These are phyloP conservation scores for Fusarium mangiferae DNA, from an alignment of 2,329 filamentous ascomycete genomes.

Conservation along the genomic window DNA sequence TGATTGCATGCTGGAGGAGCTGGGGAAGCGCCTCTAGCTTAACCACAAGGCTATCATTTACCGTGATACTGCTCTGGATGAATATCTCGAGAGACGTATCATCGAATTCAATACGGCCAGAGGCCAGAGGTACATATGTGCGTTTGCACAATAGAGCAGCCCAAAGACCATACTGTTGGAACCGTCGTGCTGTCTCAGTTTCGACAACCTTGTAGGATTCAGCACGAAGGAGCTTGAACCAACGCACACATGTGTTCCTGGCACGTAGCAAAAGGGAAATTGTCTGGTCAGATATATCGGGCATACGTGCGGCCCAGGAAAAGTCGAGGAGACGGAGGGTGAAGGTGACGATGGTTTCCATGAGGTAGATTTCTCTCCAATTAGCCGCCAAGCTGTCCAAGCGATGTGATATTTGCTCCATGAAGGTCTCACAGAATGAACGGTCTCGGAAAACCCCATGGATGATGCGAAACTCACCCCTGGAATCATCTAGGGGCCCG, in stretches of 20 bases:
- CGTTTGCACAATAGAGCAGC: constrained; percentile 65
- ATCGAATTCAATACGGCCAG: constrained; percentile 4
- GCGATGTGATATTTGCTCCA: constrained; percentile 56
- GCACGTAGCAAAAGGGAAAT: constrained; percentile 19
- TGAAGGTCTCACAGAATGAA: constrained; percentile 59
- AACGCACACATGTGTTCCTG: constrained; percentile 54
- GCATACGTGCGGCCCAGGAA: constrained; percentile 11
- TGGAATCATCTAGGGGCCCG: constrained; percentile 55
- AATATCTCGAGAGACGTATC: constrained; percentile 21
- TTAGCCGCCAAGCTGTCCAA: constrained; percentile 62
- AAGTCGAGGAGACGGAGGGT: constrained; percentile 52
- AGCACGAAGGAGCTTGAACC: constrained; percentile 59
- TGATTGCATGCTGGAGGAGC: constrained; percentile 30
- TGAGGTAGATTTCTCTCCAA: constrained; percentile 68
- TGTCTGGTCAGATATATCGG: neutral
- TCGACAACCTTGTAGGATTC: constrained; percentile 56
- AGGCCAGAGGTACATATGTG: constrained; percentile 44
- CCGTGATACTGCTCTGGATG: constrained; percentile 39
- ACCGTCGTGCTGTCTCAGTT: constrained; percentile 49
- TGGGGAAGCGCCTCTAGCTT: constrained; percentile 29
- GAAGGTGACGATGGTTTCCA: constrained; percentile 68
- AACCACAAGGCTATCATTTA: constrained; percentile 41
- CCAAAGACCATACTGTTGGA: constrained; percentile 59
- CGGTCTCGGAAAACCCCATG: constrained; percentile 63
- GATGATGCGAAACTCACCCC: constrained; percentile 51